These are phyloP conservation scores for Aspergillus sp. DNA, from an alignment of 2,329 filamentous ascomycete species.

Conservation along the genomic window DNA sequence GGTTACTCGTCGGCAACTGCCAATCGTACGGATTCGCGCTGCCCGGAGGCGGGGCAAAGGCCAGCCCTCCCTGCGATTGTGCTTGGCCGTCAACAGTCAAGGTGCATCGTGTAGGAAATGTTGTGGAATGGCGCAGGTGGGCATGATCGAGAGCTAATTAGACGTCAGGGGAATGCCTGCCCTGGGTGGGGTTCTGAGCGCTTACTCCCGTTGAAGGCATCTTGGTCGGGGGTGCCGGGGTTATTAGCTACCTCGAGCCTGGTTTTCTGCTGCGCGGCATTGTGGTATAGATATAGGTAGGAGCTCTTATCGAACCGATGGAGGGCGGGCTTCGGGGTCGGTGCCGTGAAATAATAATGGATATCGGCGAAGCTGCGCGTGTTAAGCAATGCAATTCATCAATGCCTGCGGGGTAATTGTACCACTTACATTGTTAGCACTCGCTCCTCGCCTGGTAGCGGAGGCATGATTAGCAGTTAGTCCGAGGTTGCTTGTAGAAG, in stretches of 20 bases:
- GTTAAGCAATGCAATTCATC: not conserved
- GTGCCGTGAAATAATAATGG: conserved; percentile 66
- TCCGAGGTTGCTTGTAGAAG: conserved; percentile 10
- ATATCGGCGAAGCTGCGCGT: conserved; percentile 63
- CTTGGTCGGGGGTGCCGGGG: conserved; percentile 65
- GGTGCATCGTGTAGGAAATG: conserved; percentile 64
- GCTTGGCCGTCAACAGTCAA: conserved; percentile 55
- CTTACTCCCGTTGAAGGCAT: conserved; percentile 66
- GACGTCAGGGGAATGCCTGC: conserved; percentile 19
- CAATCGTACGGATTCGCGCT: conserved; percentile 53
- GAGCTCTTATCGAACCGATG: conserved; percentile 69
- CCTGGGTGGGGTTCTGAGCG: not conserved
- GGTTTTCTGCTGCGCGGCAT: conserved; percentile 56
- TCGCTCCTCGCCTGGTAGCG: conserved; percentile 51
- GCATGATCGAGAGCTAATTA: conserved; percentile 55
- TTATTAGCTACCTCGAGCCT: conserved; percentile 68
- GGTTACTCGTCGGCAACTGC: conserved; percentile 60
- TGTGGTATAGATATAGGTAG: conserved; percentile 68
- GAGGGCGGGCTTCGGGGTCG: conserved; percentile 58
- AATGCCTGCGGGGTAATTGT: conserved; percentile 25
- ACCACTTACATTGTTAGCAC: conserved; percentile 51
- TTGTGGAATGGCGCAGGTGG: conserved; percentile 60
- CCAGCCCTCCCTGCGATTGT: conserved; percentile 31
- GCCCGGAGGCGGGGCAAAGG: conserved; percentile 30
- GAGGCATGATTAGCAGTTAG: conserved; percentile 45